phyloP scores from a whole-genome alignment of 2,329 filamentous ascomycete genomes.

The Apiospora saccharicola region DNA sequence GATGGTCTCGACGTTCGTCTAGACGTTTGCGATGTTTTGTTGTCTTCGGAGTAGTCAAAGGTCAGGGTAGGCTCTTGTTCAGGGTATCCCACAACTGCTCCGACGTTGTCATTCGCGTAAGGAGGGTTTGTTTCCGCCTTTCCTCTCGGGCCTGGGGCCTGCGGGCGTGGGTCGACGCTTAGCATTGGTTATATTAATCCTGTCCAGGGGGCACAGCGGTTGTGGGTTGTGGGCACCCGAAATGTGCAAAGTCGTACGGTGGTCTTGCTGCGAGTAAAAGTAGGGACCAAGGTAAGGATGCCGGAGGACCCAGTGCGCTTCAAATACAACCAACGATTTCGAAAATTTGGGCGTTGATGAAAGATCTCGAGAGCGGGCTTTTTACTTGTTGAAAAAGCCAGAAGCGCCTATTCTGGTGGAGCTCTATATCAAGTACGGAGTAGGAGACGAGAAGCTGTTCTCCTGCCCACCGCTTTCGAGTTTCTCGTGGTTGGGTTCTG shows the following conservation, averaged over 20 bases:
- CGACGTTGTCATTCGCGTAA: conserved; percentile 26
- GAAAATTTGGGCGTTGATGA: background rate
- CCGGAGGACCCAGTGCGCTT: conserved; percentile 1
- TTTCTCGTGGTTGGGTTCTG: background rate
- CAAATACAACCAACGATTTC: conserved; percentile 5
- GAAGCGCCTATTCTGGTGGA: background rate
- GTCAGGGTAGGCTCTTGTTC: conserved; percentile 32
- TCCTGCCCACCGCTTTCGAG: background rate
- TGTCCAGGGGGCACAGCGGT: conserved; percentile 10
- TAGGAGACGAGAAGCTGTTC: background rate
- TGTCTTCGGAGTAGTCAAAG: conserved; percentile 35
- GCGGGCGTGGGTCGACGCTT: conserved; percentile 22
- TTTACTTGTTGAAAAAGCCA: background rate
- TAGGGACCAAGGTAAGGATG: conserved; percentile 20
- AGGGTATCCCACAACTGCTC: conserved; percentile 28
- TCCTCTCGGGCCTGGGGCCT: conserved; percentile 13
- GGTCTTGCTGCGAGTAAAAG: background rate
- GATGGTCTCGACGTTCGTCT: conserved; percentile 25
- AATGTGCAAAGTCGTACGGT: conserved; percentile 15
- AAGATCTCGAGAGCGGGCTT: background rate
- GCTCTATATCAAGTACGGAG: too few relatives aligned
- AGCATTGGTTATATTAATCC: conserved; percentile 14
- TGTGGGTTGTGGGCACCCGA: conserved; percentile 11
- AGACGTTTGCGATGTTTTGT: conserved; percentile 28
- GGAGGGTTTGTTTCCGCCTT: conserved; percentile 7